Conservation (phyloP, 2,329 filamentous ascomycete species). For the Cercospora citrullina region DNA sequence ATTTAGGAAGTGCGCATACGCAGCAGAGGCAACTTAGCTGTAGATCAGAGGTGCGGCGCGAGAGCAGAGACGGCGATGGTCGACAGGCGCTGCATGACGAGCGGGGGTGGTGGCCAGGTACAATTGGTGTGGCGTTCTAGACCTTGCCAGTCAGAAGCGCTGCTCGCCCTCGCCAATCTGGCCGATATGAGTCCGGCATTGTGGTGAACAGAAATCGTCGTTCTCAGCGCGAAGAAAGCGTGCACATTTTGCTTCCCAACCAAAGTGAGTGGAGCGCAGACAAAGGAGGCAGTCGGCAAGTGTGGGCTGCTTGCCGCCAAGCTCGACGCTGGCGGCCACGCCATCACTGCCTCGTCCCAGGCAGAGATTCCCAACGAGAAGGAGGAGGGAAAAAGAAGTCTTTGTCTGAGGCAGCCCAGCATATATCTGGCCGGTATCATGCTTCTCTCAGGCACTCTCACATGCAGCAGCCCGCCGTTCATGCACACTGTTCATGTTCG, state of each 20-base stretch:
- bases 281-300: not conserved
- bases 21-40: not conserved
- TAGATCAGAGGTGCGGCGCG: conserved; percentile 1
- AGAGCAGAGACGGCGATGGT: not conserved
- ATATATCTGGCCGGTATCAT: not conserved
- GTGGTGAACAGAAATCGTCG: conserved; percentile 13
- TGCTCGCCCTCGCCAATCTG: conserved; percentile 1
- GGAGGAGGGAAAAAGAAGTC: not conserved
- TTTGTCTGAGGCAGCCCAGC: not conserved
- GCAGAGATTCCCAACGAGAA: not conserved
- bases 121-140: conserved; percentile 20
- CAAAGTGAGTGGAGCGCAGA: not conserved
- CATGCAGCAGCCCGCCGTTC: not conserved
- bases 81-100: conserved; percentile 1
- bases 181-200: conserved; percentile 16
- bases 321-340: not conserved
- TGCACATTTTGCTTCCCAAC: conserved; percentile 9
- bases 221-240: conserved; percentile 16
- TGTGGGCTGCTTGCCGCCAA: not conserved
- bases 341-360: not conserved
- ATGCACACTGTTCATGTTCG: not conserved
- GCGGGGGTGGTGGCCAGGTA: not conserved
- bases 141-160: not conserved
- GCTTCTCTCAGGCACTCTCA: not conserved
- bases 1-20: not conserved